Base-by-base conservation (phyloP, 768 basidiomycete species). In the Exidia glandulosa region DNA sequence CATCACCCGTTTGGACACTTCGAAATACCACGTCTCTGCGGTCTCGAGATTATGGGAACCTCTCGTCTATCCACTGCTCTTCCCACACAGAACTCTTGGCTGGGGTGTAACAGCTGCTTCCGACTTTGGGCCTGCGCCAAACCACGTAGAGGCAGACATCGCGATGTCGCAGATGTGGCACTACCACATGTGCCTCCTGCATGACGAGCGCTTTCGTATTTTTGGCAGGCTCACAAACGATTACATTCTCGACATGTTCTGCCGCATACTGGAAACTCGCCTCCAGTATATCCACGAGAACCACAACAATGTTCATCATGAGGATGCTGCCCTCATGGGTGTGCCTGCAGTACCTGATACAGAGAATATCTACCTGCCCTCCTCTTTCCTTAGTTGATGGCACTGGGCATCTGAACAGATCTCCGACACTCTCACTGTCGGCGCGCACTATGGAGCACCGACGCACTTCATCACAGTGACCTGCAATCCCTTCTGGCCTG, bases 211-310 rank as follows among this genome's bases (percentile, higher is more conserved):
- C 0, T 76, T 76, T 55, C 37, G 32, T 1, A 68, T 71, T 0
- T 76, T 76, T 63, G 72, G 74, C 0, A 64, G 72, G 0, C 61
- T 77, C 0, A 60, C 66, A 0, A 70, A 68, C 59, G 70, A 76
- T 60, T 75, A 75, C 45, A n/a, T 73, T 12, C 68, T 73, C 32
- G 74, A 77, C 56, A 77, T 76, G 76, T 76, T 71, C 60, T 69
- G 66, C 1, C 66, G 71, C 0, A 66, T 71, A 23, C 56, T 73
- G 2, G 75, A 77, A 59, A 37, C 61, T 10, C 62, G 70, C 0
- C 62, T 77, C 3, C 58, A 65, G 16, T 76, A 72, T 56, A 75
- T 77, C 41, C 64, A 67, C 1, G 5, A 32, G 0, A 72, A 73
- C 45, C 73, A 74, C 58, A 27, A 58, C 27, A 47, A 60, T 4